Conservation (phyloP, 805 yeast genomes). For the Ogataea minuta region DNA sequence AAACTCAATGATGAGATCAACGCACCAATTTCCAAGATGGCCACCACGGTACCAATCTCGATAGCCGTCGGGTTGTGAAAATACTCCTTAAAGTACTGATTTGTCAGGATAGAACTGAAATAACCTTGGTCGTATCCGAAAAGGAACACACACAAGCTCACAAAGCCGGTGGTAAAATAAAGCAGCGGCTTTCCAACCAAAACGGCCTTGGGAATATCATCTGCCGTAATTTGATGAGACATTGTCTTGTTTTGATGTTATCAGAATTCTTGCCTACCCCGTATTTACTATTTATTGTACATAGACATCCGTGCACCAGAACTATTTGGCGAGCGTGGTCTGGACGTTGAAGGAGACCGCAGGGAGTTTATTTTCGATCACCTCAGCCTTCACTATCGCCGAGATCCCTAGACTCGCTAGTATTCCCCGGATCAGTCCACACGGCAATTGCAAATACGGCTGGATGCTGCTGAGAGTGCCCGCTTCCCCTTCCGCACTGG, state of each 20-base stretch:
- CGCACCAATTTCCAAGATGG: slow-evolving; percentile 87
- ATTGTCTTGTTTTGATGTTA: slow-evolving; percentile 3
- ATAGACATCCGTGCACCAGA: slow-evolving; percentile 11
- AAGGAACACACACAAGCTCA: slow-evolving; percentile 60
- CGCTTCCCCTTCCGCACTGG: slow-evolving; percentile 40
- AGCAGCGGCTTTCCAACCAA: slow-evolving; percentile 35
- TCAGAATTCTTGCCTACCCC: slow-evolving; percentile 8
- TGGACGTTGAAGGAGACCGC: slow-evolving; percentile 72
- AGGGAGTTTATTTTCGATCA: slow-evolving; percentile 50
- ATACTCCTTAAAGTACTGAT: slow-evolving; percentile 63
- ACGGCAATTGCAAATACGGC: slow-evolving; percentile 64
- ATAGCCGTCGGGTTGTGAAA: slow-evolving; percentile 73
- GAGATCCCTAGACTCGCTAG: slow-evolving; percentile 67
- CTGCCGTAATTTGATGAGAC: slow-evolving; percentile 22
- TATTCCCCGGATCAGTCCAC: slow-evolving; percentile 75
- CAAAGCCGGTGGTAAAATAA: slow-evolving; percentile 52
- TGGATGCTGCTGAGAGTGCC: slow-evolving; percentile 46
- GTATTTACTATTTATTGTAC: slow-evolving; percentile 2
- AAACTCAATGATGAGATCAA: slow-evolving; percentile 73
- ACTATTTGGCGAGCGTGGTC: slow-evolving; percentile 34
- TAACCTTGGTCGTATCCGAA: slow-evolving; percentile 90
- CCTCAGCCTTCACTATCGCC: slow-evolving; percentile 63
- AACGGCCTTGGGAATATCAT: slow-evolving; percentile 28
- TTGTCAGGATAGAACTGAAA: slow-evolving; percentile 82
- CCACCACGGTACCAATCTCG: slow-evolving; percentile 81